Evolutionary conservation across 495 filamentous ascomycete species (phyloP), one percentile per base, ranked within the genome.

Genomic region (Penicillium paradoxum): DNA sequence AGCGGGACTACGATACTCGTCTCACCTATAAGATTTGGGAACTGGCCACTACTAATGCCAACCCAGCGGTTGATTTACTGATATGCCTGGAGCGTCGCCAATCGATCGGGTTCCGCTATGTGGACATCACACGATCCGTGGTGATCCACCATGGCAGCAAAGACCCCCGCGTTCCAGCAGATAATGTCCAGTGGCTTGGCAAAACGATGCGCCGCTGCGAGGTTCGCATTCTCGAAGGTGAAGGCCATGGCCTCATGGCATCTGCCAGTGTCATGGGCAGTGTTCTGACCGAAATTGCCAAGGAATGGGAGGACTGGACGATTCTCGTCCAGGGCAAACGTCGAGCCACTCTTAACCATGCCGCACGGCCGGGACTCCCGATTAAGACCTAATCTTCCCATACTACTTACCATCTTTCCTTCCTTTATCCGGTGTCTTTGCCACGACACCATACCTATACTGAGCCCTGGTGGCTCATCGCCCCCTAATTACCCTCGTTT

Each of bases 181-280:
- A 96, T 34, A 99, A 97, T 67, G 89, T 96, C 19, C 79, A 84
- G 50, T 99, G 93, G 93, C 76, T 99, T 15, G 91, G 90, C 19
- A 90, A 91, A 65, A 90, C 85, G 33, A 97, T 98, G 93, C 80
- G 86, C 21, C 79, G 87, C 36, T 95, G 91, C 63, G 93, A 97
- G 68, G 90, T 99, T 15, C 77, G 93, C 10, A 80, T 97, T 6
- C 74, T 99, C 11, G 88, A 96, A 55, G 90, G 89, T 6, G 93
- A 99, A 66, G 91, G 90, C 4, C 93, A 99, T 62, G 95, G 95
- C 0, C 71, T 99, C 36, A 99, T 99, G 93, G 93, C 95, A 0
- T 92, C 87, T 45, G 92, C 93, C 7, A 70, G 72, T 15, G 92
- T 99, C 19, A 97, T 99, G 95, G 87, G 89, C 21, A 83, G 83